Evolutionary conservation across 108 stramenopile species (phyloP).

Genomic region (Pseudonitzschia multiseries): DNA sequence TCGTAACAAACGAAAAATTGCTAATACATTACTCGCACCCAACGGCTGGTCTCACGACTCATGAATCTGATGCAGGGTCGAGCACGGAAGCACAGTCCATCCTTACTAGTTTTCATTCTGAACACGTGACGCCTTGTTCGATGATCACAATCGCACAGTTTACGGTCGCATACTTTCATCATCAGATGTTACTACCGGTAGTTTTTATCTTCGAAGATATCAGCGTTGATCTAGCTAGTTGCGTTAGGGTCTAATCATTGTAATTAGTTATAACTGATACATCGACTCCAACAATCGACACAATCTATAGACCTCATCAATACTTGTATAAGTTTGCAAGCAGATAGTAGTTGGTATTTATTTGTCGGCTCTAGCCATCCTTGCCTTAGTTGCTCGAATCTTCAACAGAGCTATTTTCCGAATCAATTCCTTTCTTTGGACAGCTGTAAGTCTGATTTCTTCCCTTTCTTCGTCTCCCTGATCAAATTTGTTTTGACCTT

Average conservation of each 20-base stretch:
- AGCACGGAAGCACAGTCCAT: background rate
- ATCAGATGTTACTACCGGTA: too few species aligned
- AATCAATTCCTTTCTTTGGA: conserved; percentile 5
- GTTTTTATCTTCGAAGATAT: too few species aligned
- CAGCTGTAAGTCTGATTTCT: background rate
- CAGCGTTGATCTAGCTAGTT: too few species aligned
- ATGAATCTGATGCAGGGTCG: background rate
- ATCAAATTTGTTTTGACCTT: background rate
- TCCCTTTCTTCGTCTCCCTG: background rate
- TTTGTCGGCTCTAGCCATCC: background rate
- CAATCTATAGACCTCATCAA: too few species aligned
- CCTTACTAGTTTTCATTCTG: background rate
- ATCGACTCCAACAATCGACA: too few species aligned
- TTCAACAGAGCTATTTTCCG: conserved; percentile 6
- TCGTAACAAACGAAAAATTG: background rate
- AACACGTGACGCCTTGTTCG: too few species aligned
- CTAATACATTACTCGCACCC: background rate
- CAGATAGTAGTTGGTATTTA: background rate
- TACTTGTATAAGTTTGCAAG: background rate
- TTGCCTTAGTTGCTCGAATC: conserved; percentile 11
- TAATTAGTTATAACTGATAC: too few species aligned
- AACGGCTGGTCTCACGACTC: background rate
- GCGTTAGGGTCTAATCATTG: too few species aligned
- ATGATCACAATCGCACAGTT: too few species aligned
- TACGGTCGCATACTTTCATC: too few species aligned